Percentiles rank a stretch among this genome's conserved stretches.
These are phyloP conservation scores for Diphasiastrum complanatum DNA, from an alignment of 83 land plant species.

Conservation along the genomic window DNA sequence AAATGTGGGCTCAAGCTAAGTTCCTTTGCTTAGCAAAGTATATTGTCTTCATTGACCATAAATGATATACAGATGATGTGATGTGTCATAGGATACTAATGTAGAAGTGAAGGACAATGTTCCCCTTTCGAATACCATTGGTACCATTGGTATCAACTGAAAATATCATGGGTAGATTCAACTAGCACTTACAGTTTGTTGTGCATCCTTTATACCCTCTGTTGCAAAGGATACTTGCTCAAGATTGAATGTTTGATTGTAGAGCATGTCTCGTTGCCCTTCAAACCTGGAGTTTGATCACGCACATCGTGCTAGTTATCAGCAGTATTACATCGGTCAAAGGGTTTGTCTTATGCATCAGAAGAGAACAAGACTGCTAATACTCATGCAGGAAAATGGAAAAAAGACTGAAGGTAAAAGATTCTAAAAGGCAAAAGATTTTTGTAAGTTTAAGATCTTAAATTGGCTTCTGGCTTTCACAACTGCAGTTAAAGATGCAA, in stretches of 20 bases:
- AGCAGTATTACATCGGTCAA: background rate
- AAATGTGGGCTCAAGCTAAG: background rate
- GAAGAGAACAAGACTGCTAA: background rate
- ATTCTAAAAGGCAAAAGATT: too few relatives aligned
- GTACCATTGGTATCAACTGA: background rate
- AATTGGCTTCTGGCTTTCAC: too few relatives aligned
- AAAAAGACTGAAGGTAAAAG: too few relatives aligned
- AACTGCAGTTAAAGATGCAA: too few relatives aligned
- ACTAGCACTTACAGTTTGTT: slow-evolving; percentile 68
- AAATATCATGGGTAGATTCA: slow-evolving; percentile 11
- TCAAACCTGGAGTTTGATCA: slow-evolving; percentile 82
- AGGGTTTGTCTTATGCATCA: background rate
- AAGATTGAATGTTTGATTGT: slow-evolving; percentile 94
- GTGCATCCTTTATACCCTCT: slow-evolving; percentile 96
- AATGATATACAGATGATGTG: too few relatives aligned
- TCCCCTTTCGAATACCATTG: background rate
- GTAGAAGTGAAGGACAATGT: background rate
- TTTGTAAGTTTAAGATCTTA: too few relatives aligned
- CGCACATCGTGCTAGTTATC: background rate
- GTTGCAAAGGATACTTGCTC: slow-evolving; percentile 96
- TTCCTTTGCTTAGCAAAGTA: too few relatives aligned
- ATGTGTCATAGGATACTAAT: too few relatives aligned
- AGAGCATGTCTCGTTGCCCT: slow-evolving; percentile 90
- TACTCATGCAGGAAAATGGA: too few relatives aligned
- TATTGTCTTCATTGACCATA: too few relatives aligned